phyloP scores from a whole-genome alignment of 2,329 filamentous ascomycete species.

The Dactylellina parvicollis region DNA sequence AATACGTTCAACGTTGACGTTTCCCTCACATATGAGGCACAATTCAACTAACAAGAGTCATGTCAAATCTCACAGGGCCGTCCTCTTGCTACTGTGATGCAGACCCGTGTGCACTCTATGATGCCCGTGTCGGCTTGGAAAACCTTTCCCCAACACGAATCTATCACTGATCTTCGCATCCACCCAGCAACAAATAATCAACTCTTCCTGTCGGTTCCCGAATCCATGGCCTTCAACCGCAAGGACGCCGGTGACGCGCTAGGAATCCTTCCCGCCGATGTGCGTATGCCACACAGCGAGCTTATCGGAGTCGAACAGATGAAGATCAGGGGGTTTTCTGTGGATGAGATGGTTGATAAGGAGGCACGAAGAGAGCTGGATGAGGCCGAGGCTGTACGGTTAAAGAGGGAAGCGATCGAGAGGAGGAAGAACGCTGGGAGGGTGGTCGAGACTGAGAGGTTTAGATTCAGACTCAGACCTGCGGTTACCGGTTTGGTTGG shows the following conservation, averaged over 20 bases:
- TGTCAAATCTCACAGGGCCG: conserved; percentile 21
- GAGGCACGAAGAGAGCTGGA: conserved; percentile 61
- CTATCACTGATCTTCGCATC: conserved; percentile 62
- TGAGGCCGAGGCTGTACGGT: conserved; percentile 61
- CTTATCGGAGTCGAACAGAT: conserved; percentile 69
- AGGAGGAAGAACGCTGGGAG: conserved; percentile 57
- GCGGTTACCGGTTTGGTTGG: conserved; percentile 63
- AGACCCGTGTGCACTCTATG: conserved; percentile 57
- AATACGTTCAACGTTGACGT: conserved; percentile 13
- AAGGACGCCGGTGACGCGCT: conserved; percentile 57
- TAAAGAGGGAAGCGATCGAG: conserved; percentile 63
- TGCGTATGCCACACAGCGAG: conserved; percentile 71
- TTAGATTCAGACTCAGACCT: conserved; percentile 57
- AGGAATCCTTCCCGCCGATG: conserved; percentile 69
- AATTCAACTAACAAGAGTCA: neutral
- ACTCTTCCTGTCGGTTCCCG: conserved; percentile 57
- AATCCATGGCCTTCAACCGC: conserved; percentile 58
- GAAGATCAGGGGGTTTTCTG: conserved; percentile 61
- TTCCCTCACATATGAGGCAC: neutral
- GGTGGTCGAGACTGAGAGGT: conserved; percentile 61
- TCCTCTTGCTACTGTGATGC: conserved; percentile 51
- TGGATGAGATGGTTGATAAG: conserved; percentile 59
- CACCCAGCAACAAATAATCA: conserved; percentile 57
- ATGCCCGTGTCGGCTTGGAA: conserved; percentile 54
- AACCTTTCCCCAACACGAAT: conserved; percentile 58